Evolutionary conservation across 108 stramenopile species (phyloP), one percentile per base, ranked within the genome.

Genomic region (Discostella stelligeroides): DNA sequence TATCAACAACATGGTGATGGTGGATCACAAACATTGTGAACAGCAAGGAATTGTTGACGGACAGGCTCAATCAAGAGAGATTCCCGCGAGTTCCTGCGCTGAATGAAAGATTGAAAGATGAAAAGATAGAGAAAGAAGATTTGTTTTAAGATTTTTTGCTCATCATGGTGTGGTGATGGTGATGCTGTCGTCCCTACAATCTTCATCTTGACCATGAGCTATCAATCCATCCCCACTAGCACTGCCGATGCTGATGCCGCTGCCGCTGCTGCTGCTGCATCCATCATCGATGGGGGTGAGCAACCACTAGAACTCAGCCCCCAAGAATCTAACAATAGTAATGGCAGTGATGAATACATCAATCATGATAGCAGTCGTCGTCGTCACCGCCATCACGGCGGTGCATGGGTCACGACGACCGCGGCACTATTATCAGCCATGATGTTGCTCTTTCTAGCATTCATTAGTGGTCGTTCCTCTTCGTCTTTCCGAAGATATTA

Each of bases 261-360:
- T 37, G 24, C 51, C n/a, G 23, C 18, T 46, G 25, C 45, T 11
- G 27, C 58, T 47, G 47, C 42, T 48, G 43, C 29, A 46, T 38
- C 58, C 24, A 8, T 18, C 47, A 17, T 2, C 47, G 47, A 50
- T 4, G 37, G 17, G n/a, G 57, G 27, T 14, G 46, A 47, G 20
- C 27, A 47, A 18, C 30, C 24, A 54, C 45, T 68, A 54, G 66
- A 68, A 45, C 42, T 68, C 23, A 45, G 39, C 25, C 65, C 21
- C 8, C 34, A 25, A 11, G 66, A 68, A 45, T 68, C 66, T 11
- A 23, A 23, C 66, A 40, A 21, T 23, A 41, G 37, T 7, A 25
- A 42, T 24, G 8, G 24, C 12, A 41, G 37, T 7, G 24, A 42
- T 24, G 8, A 11, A 4, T 21, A 37, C 51, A 38, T 3, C 23